phyloP scores from a whole-genome alignment of 768 basidiomycete genomes.

The Mycena amicta region DNA sequence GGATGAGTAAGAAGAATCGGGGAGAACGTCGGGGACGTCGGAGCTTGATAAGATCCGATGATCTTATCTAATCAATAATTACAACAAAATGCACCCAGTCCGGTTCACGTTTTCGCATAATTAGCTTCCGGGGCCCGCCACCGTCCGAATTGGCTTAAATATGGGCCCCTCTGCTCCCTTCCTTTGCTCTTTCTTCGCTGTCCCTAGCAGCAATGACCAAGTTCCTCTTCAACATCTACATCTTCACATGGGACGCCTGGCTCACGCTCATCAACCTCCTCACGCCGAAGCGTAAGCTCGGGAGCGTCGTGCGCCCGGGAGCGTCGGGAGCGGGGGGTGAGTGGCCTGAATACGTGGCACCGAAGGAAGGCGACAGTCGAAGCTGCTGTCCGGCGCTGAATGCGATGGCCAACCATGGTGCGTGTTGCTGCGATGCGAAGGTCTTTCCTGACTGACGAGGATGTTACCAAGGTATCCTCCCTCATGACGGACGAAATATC shows the following conservation, averaged over 20 bases:
- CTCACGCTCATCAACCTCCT: conserved; percentile 57
- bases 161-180: background rate
- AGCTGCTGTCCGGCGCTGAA: conserved; percentile 78
- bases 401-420: conserved; percentile 84
- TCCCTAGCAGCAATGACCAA: conserved; percentile 3
- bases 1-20: no score
- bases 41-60: no score
- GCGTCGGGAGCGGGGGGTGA: conserved; percentile 58
- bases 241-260: conserved; percentile 54
- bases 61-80: no score
- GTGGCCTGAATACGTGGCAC: conserved; percentile 70
- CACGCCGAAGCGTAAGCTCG: conserved; percentile 49
- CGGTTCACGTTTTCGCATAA: no score
- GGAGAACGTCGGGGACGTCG: no score
- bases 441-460: background rate
- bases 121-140: no score
- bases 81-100: no score
- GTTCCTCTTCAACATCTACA: conserved; percentile 25
- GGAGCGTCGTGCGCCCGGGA: conserved; percentile 58
- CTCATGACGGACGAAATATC: conserved; percentile 70
- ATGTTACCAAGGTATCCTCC: conserved; percentile 57
- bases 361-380: conserved; percentile 66
- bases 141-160: no score
- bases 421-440: background rate
- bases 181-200: conserved; percentile 7